Base-by-base conservation (phyloP, 495 filamentous ascomycete genomes). In the Penicillium taxi region DNA sequence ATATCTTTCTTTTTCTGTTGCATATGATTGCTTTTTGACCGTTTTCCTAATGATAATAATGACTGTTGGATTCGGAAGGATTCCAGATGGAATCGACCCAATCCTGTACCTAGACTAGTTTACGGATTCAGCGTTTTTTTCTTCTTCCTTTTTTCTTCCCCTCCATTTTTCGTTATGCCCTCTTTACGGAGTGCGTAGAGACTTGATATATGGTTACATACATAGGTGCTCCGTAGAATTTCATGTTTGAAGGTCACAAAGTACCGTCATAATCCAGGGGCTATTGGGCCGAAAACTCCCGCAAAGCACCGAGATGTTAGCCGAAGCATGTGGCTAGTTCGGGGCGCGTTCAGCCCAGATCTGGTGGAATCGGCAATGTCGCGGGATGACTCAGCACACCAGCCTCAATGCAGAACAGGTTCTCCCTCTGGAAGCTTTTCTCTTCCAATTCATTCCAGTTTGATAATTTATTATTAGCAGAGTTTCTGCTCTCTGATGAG, bases 401-500 rank as follows among this genome's bases (percentile, higher is more conserved):
- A 44, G 52, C 48, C 40, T 37, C 40, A 41, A 32, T 37, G 43
- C 46, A 38, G 30, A 32, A 38, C 36, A 35, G 39, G 37, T 46
- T 36, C 42, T 37, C 48, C 39, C 31, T 47, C 39, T 45, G 32
- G 34, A 34, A 25, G 40, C 41, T 39, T 37, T 42, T 42, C 36
- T 40, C 32, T 39, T 37, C 41, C 26, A 25, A 37, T 50, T 46
- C 22, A 28, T 26, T 17, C 35, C 17, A 25, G 29, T 26, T 24
- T 41, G 20, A 38, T 44, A 41, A n/a, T n/a, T n/a, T n/a, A n/a
- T n/a, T 45, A 35, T 41, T 40, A 46, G 47, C 47, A 59, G 60
- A 53, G 47, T 49, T 54, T 53, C 39, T 50, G 53, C 62, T 65
- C 58, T 67, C 61, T 67, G 56, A 67, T 67, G 63, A 63, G 58